Conservation (phyloP, 2,329 filamentous ascomycete species). For the Albophoma yamanashiensis region DNA sequence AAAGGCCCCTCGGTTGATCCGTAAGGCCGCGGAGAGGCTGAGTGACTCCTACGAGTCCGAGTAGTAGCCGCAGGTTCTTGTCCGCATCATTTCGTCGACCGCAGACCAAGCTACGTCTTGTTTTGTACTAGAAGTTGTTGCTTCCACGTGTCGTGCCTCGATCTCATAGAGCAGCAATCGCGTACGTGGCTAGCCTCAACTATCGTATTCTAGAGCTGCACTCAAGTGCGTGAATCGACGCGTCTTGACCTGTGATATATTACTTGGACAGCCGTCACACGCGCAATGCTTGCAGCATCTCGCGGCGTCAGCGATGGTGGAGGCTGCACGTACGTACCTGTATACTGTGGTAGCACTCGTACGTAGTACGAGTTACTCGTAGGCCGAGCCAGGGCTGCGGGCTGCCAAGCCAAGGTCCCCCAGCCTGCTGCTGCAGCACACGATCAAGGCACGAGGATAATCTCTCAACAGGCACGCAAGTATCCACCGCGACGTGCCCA, state of each 20-base stretch:
- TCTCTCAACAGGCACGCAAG: slow-evolving; percentile 15
- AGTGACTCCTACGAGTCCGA: neutral
- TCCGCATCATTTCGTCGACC: neutral
- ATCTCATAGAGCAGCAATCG: neutral
- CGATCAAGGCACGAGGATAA: slow-evolving; percentile 14
- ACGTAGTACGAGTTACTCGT: too few relatives aligned
- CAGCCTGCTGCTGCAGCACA: neutral
- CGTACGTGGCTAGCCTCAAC: neutral
- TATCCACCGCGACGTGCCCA: slow-evolving; percentile 12
- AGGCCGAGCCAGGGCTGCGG: too few relatives aligned
- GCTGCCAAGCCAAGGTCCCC: too few relatives aligned
- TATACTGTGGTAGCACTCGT: too few relatives aligned
- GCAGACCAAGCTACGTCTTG: neutral
- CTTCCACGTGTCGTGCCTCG: neutral
- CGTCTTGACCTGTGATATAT: neutral
- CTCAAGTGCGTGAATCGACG: neutral
- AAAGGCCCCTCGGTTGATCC: neutral
- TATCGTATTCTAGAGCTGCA: neutral
- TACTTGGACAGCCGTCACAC: neutral
- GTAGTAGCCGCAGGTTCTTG: neutral
- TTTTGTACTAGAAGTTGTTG: neutral
- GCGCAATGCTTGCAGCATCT: neutral
- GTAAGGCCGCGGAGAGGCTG: neutral
- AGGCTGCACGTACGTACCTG: too few relatives aligned
- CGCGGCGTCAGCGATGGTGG: neutral